phyloP scores from a whole-genome alignment of 371 early-diverging fungal genomes.

The Phascolomyces articulosus region DNA sequence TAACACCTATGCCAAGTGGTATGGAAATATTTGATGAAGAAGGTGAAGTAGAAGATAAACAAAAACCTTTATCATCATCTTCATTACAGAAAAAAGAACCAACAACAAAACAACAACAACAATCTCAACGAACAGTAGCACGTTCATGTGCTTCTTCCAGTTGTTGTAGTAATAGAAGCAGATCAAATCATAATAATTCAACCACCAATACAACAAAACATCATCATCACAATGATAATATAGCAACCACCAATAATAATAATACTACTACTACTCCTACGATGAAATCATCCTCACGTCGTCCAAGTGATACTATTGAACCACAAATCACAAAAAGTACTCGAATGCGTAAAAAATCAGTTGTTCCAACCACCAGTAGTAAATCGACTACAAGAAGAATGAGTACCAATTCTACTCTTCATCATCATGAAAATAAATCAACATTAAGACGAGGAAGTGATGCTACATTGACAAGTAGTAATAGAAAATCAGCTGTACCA shows the following conservation, averaged over 20 bases:
- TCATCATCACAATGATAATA: too few relatives aligned
- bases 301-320: not conserved
- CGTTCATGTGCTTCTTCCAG: conserved; percentile 12
- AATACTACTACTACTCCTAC: not conserved
- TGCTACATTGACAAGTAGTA: not conserved
- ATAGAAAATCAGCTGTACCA: not conserved
- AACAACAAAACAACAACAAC: not conserved
- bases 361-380: not conserved
- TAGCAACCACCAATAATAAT: not conserved
- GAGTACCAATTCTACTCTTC: not conserved
- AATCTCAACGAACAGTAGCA: not conserved
- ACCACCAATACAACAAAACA: not conserved
- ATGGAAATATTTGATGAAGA: conserved; percentile 13
- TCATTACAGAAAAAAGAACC: not conserved
- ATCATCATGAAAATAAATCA: not conserved
- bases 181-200: not conserved
- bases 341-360: conserved; percentile 1
- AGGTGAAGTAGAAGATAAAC: conserved; percentile 9
- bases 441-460: conserved; percentile 5
- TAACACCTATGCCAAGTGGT: conserved; percentile 11
- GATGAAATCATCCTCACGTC: not conserved
- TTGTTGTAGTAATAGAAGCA: conserved; percentile 4
- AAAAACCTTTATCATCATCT: not conserved
- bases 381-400: not conserved
- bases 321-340: not conserved